Base-by-base conservation (phyloP, 345 rosid genomes). In the Hypericum perforatum region DNA sequence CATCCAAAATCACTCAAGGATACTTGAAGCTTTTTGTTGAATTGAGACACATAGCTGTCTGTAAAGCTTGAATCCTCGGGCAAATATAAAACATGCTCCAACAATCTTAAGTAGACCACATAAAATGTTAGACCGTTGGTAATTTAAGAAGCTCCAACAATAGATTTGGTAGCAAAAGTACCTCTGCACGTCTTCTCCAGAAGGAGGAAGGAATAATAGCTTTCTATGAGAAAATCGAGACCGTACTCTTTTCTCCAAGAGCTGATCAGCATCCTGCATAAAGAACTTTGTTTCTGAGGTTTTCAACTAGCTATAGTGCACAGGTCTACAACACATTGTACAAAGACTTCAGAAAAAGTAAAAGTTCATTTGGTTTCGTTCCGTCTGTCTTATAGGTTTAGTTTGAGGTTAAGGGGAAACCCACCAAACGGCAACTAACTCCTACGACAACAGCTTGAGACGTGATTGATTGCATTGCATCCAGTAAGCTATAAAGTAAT, bases 381-480 rank as follows among this genome's bases (percentile, higher is more conserved):
- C 32, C n/a, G n/a, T 22, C 32, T 22, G 32, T 22, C 32, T 1
- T 22, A 1, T 22, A 22, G 32, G 1, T 22, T 22, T 22, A 22
- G 32, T 22, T 22, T 1, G 32, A 22, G 32, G 32, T 22, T 22
- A 22, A 22, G 32, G 32, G 32, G 32, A 22, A 22, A 22, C 32
- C 32, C 32, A 88, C 96, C 83, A 85, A 66, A 55, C 86, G 82
- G 63, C 86, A 81, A 68, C 96, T 85, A 52, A 83, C 70, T 45
- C 96, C 96, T 58, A 91, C 60, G 39, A 85, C 82, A 59, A 88
- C 84, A 68, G 94, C 96, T 74, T 91, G 96, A 56, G 98, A 91
- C 56, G 79, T 68, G 49, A 88, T 85, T 37, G 90, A 75, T 64
- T 88, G 96, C 95, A 88, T 81, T n/a, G 96, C 96, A 65, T 91